Evolutionary conservation across 441 rosid species (phyloP), one percentile per base, ranked within the genome.

Genomic region (Populus trichocarpa): DNA sequence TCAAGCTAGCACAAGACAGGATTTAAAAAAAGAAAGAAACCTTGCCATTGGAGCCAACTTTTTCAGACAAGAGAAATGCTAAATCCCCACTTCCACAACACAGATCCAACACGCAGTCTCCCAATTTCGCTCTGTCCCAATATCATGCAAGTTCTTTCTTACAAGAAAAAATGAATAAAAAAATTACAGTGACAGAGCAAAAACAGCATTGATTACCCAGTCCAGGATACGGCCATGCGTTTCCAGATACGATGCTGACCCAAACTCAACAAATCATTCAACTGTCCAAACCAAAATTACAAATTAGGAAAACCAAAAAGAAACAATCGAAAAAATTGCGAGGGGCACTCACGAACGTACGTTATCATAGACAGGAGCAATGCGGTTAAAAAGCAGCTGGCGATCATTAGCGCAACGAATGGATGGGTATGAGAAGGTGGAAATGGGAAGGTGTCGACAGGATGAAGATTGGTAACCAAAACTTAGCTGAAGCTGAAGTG

Each of bases 161-260:
- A n/a, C 2, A 22, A 59, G 65, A 59, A 13, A 59, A 25, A 78
- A 79, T 65, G 64, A 57, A 11, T 3, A 70, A 4, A 11, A 67
- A 57, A 30, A 30, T 28, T 30, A 30, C 32, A 30, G 14, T 36
- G 0, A 30, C 32, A 61, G 36, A 57, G 69, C 11, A 18, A 38
- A 4, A 72, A 9, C 8, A 30, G 28, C 32, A 57, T 20, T 33
- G 83, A 82, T 69, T 65, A 91, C 97, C 92, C 91, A 64, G 90
- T 86, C 98, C 98, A 93, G 70, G 99, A 90, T 2, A 90, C 90
- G 78, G 94, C 87, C 94, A 93, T 96, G 38, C 92, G 89, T 75
- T 96, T 96, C 97, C 99, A 96, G 74, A 94, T 82, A 18, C 97
- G 90, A 81, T 94, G 99, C 81, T 94, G 97, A 11, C 97, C 96